phyloP scores from a whole-genome alignment of 495 filamentous ascomycete species.

The Glutinoglossum americanum region DNA sequence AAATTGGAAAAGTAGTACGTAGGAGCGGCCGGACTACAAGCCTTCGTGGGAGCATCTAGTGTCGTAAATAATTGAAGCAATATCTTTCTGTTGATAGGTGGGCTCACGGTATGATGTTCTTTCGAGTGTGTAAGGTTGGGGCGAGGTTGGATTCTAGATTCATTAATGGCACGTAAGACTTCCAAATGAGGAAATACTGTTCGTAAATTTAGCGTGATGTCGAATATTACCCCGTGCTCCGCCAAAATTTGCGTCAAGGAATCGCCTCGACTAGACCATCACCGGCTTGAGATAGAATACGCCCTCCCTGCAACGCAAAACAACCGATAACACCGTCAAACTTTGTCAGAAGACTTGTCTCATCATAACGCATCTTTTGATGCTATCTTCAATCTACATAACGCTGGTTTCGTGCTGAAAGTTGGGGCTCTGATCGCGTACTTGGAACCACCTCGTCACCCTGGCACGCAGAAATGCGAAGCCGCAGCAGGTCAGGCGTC shows the following conservation, averaged over 20 bases:
- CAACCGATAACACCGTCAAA: constrained; percentile 38
- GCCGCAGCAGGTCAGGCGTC: constrained; percentile 28
- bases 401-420: constrained; percentile 27
- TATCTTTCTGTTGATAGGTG: background rate
- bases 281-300: background rate
- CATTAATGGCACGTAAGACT: background rate
- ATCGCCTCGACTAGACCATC: background rate
- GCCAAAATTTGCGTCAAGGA: constrained; percentile 4
- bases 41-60: constrained; percentile 24
- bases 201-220: background rate
- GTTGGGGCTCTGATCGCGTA: constrained; percentile 10
- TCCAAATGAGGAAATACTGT: background rate
- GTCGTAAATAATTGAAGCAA: background rate
- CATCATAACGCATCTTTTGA: constrained; percentile 37
- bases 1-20: constrained; percentile 22
- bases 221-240: constrained; percentile 1
- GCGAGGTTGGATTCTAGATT: background rate
- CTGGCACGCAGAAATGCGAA: constrained; percentile 34
- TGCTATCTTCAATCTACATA: constrained; percentile 34
- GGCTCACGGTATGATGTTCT: background rate
- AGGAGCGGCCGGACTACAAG: constrained; percentile 21
- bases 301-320: constrained; percentile 10
- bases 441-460: constrained; percentile 27
- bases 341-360: constrained; percentile 28
- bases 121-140: background rate